Base-by-base conservation (phyloP, 2,329 filamentous ascomycete species). In the Cercospora nicotianae region DNA sequence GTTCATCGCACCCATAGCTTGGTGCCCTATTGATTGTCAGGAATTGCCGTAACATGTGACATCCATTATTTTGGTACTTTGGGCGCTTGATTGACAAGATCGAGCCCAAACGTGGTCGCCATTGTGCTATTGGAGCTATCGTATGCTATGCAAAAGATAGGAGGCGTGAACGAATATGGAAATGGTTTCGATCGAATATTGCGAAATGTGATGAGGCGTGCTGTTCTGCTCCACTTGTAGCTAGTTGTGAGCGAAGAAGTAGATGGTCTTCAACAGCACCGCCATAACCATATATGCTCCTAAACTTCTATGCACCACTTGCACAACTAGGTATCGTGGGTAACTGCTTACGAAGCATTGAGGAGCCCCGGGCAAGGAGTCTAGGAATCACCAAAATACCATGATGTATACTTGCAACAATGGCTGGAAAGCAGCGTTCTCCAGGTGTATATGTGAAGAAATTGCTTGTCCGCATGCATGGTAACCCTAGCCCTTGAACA, bases 1-100 rank as follows among this genome's bases (percentile, higher is more conserved):
- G 3, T 12, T 33, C 5, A 30, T 18, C 65, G n/a, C 26, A 77
- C 77, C 77, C 77, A 79, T 71, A 79, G 62, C 65, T 79, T 80
- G 2, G 77, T 80, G 53, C 77, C 78, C 77, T 79, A 45, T 31
- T 5, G 3, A 58, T 48, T 8, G 23, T 59, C 1, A 59, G 65
- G 53, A 63, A 13, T 10, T n/a, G 18, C 30, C 8, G 5, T 18
- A 13, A 6, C 6, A 20, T 18, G 20, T 31, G 4, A 4, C 30
- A 33, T 26, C 12, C 16, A n/a, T 28, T 7, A 23, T 10, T 28
- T 23, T 9, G n/a, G 5, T 65, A 73, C 70, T 63, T 72, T 60
- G 10, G 73, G 72, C 4, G 72, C 73, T 62, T 73, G 67, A 63
- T 72, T 73, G 31, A 74, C 69, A n/a, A 72, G 28, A 58, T 75